Evolutionary conservation across 179 eudicot species (phyloP), one percentile per base, ranked within the genome.

Genomic region (Amaranthus tricolor): DNA sequence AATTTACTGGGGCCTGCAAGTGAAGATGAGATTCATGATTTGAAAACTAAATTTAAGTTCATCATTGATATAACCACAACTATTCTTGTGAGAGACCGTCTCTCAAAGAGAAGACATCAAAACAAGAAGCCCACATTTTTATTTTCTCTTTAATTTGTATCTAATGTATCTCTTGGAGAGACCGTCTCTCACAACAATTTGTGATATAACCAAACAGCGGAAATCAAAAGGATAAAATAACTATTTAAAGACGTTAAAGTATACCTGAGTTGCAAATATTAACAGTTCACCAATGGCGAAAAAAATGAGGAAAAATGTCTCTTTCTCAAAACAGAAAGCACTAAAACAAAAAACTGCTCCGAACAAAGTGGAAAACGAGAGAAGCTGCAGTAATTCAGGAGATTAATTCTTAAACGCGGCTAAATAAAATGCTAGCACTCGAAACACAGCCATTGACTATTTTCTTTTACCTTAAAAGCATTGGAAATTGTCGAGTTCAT

Each of bases 1-100:
- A 95, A 79, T 95, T 95, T 31, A 95, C 99, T 45, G 99, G 99
- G 55, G 92, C 99, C 99, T 95, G 91, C 83, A 85, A 70, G 56
- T 73, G 14, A 21, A 64, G 65, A 76, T 43, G 45, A 44, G 7
- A 17, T 59, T n/a, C 14, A 59, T 20, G 47, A 47, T 9, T 14
- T 48, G 43, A 4, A 58, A 58, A 10, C 5, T 17, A 48, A 12
- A 43, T 56, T 14, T 5, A 44, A 16, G 55, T 70, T 7, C 57
- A 15, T 16, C 31, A 24, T 24, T 24, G 31, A 24, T 24, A 24
- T n/a, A n/a, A n/a, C n/a, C n/a, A n/a, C 52, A 14, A 40, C 62
- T 7, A 48, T 4, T 17, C 20, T 7, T 50, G 31, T 24, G 31
- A 24, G 31, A 24, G 31, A 24, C 31, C 31, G 31, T 24, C 31